Percentiles rank a stretch among this genome's conserved stretches.
phyloP scores from a whole-genome alignment of 768 basidiomycete species.

The Mycena floridula region DNA sequence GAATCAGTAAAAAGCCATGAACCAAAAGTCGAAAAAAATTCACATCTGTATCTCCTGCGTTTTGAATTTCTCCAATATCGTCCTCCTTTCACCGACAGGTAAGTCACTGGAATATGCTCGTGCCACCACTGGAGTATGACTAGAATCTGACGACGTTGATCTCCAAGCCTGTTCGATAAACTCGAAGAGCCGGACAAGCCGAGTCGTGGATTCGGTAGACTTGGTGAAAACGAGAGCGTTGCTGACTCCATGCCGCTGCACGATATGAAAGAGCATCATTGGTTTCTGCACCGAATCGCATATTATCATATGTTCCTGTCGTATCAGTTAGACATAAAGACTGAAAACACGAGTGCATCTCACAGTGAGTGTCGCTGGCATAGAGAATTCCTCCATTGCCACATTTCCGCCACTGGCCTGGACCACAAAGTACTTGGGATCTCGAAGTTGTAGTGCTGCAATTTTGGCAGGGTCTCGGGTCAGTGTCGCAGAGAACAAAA shows the following conservation, averaged over 20 bases:
- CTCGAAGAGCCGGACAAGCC: conserved; percentile 76
- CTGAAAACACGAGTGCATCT: conserved; percentile 14
- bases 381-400: conserved; percentile 70
- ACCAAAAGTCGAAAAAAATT: conserved; percentile 17
- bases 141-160: conserved; percentile 11
- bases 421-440: conserved; percentile 87
- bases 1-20: background rate
- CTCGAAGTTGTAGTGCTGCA: conserved; percentile 66
- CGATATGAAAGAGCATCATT: conserved; percentile 81
- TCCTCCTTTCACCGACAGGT: conserved; percentile 61
- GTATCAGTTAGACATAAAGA: background rate
- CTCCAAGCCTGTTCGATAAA: conserved; percentile 60
- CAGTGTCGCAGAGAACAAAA: conserved; percentile 94
- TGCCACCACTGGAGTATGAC: conserved; percentile 31
- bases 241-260: conserved; percentile 51
- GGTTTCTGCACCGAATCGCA: conserved; percentile 80
- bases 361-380: conserved; percentile 76
- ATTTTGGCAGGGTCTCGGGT: conserved; percentile 94
- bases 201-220: conserved; percentile 81
- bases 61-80: conserved; percentile 76
- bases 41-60: conserved; percentile 80
- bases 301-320: conserved; percentile 83
- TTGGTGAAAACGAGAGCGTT: conserved; percentile 95
- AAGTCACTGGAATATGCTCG: conserved; percentile 88
- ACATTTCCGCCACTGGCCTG: conserved; percentile 48